A percentile compares a stretch with the other conserved stretches of the same genome.
Conservation (phyloP, 2,329 filamentous ascomycete species). For the Rutstroemia sp. region DNA sequence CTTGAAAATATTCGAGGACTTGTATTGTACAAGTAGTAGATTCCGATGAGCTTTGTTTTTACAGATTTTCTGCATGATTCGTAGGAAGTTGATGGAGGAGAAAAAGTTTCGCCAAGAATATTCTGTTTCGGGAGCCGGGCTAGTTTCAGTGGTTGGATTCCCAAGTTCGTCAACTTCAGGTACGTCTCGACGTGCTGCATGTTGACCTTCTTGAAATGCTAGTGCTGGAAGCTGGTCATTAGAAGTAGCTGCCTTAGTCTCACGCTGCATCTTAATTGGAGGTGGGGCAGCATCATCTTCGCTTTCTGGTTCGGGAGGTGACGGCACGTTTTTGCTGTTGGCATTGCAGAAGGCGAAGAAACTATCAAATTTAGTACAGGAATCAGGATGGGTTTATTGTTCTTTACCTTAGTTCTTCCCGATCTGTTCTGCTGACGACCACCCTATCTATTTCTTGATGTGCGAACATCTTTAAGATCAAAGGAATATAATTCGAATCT, state of each 20-base stretch:
- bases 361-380: constrained; percentile 35
- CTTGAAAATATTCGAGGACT: constrained; percentile 83
- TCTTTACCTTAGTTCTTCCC: constrained; percentile 66
- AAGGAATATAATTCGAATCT: constrained; percentile 89
- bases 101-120: constrained; percentile 96
- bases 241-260: constrained; percentile 37
- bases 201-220: constrained; percentile 26
- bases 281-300: constrained; percentile 79
- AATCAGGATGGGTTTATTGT: no score
- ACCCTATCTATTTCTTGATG: constrained; percentile 90
- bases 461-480: constrained; percentile 88
- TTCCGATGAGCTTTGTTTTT: constrained; percentile 94
- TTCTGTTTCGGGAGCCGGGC: constrained; percentile 71
- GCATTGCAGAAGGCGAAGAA: constrained; percentile 88
- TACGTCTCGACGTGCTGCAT: constrained; percentile 18
- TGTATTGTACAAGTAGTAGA: constrained; percentile 89
- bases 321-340: constrained; percentile 44
- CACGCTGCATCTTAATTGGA: constrained; percentile 59
- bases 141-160: constrained; percentile 64
- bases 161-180: constrained; percentile 81
- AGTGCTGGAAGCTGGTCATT: constrained; percentile 29
- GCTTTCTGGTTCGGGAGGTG: constrained; percentile 31
- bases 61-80: constrained; percentile 95
- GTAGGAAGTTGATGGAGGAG: constrained; percentile 87
- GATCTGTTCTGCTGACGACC: constrained; percentile 78